These are phyloP conservation scores for Solanum dulcamara DNA, from an alignment of 257 asterid species.

Conservation along the genomic window DNA sequence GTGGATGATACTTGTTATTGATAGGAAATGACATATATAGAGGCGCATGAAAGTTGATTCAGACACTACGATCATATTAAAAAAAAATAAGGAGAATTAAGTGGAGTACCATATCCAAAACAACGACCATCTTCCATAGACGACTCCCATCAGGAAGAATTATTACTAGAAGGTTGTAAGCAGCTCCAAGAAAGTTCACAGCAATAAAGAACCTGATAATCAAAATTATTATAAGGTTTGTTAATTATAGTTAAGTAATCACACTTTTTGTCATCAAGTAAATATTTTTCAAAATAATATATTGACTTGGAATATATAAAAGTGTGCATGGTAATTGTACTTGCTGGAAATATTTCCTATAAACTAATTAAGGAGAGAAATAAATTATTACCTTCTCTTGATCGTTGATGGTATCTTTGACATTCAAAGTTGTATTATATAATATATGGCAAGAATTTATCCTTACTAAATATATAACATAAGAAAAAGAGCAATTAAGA, in stretches of 20 bases:
- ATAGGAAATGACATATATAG: background rate
- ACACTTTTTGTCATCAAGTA: background rate
- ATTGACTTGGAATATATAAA: background rate
- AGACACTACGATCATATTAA: rapidly evolving
- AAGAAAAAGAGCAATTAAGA: background rate
- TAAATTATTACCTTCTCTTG: background rate
- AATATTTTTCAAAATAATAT: background rate
- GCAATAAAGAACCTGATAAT: background rate
- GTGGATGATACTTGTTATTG: too few species aligned
- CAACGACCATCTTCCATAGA: background rate
- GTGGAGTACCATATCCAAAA: background rate
- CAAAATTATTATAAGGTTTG: background rate
- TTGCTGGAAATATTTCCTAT: background rate
- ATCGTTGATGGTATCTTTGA: background rate
- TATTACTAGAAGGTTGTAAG: background rate
- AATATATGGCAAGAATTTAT: background rate
- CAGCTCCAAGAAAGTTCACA: background rate
- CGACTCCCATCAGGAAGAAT: background rate
- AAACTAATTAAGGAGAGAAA: background rate
- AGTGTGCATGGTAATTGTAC: background rate
- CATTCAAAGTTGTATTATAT: background rate
- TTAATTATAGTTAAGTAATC: background rate
- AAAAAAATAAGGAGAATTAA: background rate
- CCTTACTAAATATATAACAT: background rate
- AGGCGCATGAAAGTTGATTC: background rate